These are phyloP conservation scores for Trypanosomatidae sp. DNA, from an alignment of 208 protist species.

Conservation along the genomic window DNA sequence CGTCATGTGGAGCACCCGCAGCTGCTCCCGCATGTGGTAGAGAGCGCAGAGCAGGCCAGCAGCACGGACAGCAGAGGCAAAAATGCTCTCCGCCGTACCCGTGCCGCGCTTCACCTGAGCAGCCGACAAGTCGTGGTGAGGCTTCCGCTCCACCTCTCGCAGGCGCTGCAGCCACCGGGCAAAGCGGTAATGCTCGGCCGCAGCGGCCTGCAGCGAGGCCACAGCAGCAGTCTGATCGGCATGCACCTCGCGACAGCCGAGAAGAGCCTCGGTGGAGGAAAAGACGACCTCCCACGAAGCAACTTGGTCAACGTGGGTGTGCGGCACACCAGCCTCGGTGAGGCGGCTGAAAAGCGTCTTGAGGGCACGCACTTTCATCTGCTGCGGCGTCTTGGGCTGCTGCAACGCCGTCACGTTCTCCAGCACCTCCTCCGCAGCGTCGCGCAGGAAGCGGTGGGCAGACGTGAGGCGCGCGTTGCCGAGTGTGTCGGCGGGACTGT, in stretches of 20 bases:
- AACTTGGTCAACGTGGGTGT: slow-evolving; percentile 70
- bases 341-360: slow-evolving; percentile 86
- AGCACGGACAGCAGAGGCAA: slow-evolving; percentile 42
- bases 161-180: slow-evolving; percentile 85
- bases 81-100: slow-evolving; percentile 70
- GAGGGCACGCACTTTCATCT: slow-evolving; percentile 81
- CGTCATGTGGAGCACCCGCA: slow-evolving; percentile 33
- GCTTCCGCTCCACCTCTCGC: slow-evolving; percentile 75
- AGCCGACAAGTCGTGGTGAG: slow-evolving; percentile 82
- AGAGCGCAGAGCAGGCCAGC: slow-evolving; percentile 35
- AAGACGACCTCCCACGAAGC: slow-evolving; percentile 72
- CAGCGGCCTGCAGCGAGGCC: slow-evolving; percentile 28
- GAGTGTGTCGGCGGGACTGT: neutral
- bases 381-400: slow-evolving; percentile 75
- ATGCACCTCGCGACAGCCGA: slow-evolving; percentile 46
- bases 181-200: slow-evolving; percentile 68
- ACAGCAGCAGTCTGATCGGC: slow-evolving; percentile 22
- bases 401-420: slow-evolving; percentile 77
- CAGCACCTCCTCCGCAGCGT: slow-evolving; percentile 64
- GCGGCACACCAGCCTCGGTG: slow-evolving; percentile 66
- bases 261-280: slow-evolving; percentile 56
- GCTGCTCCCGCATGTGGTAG: slow-evolving; percentile 38
- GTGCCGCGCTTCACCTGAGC: slow-evolving; percentile 81
- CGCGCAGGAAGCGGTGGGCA: slow-evolving; percentile 55
- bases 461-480: slow-evolving; percentile 14